phyloP scores from a whole-genome alignment of 306 rosid genomes.

The Albizia julibrissin region DNA sequence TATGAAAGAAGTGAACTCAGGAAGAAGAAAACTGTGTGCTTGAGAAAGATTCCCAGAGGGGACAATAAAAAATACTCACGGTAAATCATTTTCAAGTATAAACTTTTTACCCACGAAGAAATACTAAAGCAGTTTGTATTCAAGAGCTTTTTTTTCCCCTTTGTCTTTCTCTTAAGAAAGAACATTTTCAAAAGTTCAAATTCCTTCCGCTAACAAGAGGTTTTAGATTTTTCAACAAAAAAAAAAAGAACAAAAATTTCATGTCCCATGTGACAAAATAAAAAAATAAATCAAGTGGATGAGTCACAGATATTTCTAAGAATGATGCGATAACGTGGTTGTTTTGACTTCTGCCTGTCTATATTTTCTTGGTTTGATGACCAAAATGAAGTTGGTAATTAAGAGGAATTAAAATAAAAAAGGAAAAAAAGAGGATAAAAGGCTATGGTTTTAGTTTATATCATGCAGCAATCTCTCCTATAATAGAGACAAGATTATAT shows the following conservation, averaged over 20 bases:
- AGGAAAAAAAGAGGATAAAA: neutral
- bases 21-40: neutral
- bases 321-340: conserved; percentile 26
- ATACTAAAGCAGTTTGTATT: neutral
- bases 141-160: neutral
- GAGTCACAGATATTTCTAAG: conserved; percentile 16
- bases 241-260: neutral
- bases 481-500: neutral
- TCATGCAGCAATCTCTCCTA: neutral
- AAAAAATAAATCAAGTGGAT: conserved; percentile 18
- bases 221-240: neutral
- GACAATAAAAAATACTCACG: neutral
- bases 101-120: neutral
- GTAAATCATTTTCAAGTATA: neutral
- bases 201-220: neutral
- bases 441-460: neutral
- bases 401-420: neutral
- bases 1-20: neutral
- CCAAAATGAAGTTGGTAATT: conserved; percentile 33
- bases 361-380: conserved; percentile 13
- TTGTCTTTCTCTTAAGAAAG: neutral
- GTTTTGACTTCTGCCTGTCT: conserved; percentile 21
- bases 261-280: neutral
- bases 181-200: neutral
- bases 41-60: neutral